Evolutionary conservation across 2,329 filamentous ascomycete species (phyloP).

Genomic region (Pseudogymnoascus sp.): DNA sequence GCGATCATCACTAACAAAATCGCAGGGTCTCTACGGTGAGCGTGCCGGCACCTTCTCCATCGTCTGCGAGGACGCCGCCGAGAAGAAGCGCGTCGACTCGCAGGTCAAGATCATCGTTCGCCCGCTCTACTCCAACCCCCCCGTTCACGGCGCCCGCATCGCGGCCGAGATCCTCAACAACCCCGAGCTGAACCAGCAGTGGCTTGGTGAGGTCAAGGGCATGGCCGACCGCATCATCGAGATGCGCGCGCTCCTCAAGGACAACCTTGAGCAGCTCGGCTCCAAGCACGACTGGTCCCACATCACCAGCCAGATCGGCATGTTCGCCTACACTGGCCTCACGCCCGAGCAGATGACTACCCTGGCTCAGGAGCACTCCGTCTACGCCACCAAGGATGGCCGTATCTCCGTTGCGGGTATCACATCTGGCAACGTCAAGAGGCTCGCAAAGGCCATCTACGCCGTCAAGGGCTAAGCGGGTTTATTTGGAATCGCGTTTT

Average conservation of each 20-base stretch:
- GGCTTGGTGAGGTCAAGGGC: slow-evolving; percentile 91
- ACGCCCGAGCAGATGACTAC: slow-evolving; percentile 83
- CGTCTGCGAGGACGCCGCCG: slow-evolving; percentile 72
- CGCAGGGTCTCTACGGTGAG: slow-evolving; percentile 89
- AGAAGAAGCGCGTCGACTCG: slow-evolving; percentile 92
- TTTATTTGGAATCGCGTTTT: background rate
- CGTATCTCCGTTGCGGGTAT: slow-evolving; percentile 81
- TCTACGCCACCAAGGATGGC: slow-evolving; percentile 92
- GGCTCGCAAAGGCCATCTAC: slow-evolving; percentile 75
- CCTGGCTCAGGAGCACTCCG: slow-evolving; percentile 89
- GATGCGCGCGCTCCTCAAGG: slow-evolving; percentile 90
- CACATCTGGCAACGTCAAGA: slow-evolving; percentile 68
- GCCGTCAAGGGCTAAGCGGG: slow-evolving; percentile 60
- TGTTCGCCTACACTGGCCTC: slow-evolving; percentile 98
- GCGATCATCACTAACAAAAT: slow-evolving; percentile 6
- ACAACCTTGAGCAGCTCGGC: slow-evolving; percentile 88
- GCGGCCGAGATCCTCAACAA: slow-evolving; percentile 88
- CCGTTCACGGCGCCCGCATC: slow-evolving; percentile 90
- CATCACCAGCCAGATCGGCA: slow-evolving; percentile 97
- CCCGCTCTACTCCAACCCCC: slow-evolving; percentile 96
- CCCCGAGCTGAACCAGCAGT: slow-evolving; percentile 77
- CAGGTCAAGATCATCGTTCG: slow-evolving; percentile 98
- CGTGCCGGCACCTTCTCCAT: slow-evolving; percentile 95
- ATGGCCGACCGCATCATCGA: slow-evolving; percentile 99
- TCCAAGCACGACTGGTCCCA: slow-evolving; percentile 98